Conservation (phyloP, 2,329 filamentous ascomycete species). For the Ophiostoma populinum region DNA sequence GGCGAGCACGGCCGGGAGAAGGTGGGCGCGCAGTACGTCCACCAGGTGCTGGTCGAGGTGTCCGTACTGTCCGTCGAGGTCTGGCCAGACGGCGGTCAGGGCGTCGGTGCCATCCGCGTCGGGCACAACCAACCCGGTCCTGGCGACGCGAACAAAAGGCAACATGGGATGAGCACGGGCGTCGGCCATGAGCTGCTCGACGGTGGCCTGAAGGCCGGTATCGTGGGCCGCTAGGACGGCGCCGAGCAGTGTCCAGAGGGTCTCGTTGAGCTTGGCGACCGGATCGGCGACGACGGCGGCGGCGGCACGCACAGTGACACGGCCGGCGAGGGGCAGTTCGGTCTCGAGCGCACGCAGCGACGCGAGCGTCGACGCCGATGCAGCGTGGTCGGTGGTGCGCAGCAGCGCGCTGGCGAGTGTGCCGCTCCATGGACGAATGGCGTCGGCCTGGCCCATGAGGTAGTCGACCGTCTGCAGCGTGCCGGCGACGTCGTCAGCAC, state of each 20-base stretch:
- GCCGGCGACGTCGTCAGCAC: slow-evolving; percentile 19
- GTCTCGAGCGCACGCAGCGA: slow-evolving; percentile 45
- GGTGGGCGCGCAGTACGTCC: slow-evolving; percentile 22
- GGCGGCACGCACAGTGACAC: slow-evolving; percentile 33
- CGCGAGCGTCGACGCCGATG: slow-evolving; percentile 35
- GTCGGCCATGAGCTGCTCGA: slow-evolving; percentile 14
- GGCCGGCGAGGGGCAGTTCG: slow-evolving; percentile 44
- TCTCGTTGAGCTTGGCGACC: slow-evolving; percentile 27
- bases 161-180: slow-evolving; percentile 7
- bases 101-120: not conserved
- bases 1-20: slow-evolving; percentile 29
- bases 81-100: slow-evolving; percentile 5
- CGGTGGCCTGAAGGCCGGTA: slow-evolving; percentile 2
- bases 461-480: slow-evolving; percentile 31
- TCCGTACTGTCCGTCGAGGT: not conserved
- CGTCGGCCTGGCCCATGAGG: slow-evolving; percentile 19
- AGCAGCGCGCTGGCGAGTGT: slow-evolving; percentile 35
- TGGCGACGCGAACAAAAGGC: no score
- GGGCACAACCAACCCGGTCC: no score
- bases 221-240: slow-evolving; percentile 23
- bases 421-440: slow-evolving; percentile 27
- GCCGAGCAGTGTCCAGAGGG: slow-evolving; percentile 29
- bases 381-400: slow-evolving; percentile 32
- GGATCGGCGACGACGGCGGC: slow-evolving; percentile 32
- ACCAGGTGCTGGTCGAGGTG: slow-evolving; percentile 17